Evolutionary conservation across 495 filamentous ascomycete genomes (phyloP).

Genomic region (Penicillium bovifimosum): DNA sequence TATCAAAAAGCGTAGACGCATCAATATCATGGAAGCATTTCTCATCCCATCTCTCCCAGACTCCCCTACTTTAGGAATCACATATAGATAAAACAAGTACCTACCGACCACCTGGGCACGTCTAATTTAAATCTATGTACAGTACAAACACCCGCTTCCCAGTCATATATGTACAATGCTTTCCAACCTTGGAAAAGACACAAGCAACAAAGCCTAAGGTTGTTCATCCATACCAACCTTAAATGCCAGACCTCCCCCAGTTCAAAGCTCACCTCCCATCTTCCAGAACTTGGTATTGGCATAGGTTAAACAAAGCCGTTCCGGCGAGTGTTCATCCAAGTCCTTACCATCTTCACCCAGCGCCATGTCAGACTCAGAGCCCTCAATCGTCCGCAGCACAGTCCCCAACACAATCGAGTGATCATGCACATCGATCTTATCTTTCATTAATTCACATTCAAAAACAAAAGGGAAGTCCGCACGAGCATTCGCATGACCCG

Average conservation of each 20-base stretch:
- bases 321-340: conserved; percentile 13
- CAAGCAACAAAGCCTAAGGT: conserved; percentile 9
- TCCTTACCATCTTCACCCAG: neutral
- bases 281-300: conserved; percentile 44
- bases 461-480: conserved; percentile 38
- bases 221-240: neutral
- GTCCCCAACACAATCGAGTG: conserved; percentile 41
- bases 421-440: conserved; percentile 38
- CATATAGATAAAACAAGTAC: neutral
- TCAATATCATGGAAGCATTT: conserved; percentile 8
- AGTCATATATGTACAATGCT: conserved; percentile 4
- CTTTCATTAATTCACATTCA: conserved; percentile 34
- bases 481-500: neutral
- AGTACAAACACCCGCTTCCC: neutral
- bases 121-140: conserved; percentile 8
- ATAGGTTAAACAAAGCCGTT: conserved; percentile 38
- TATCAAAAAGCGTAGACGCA: conserved; percentile 2
- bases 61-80: neutral
- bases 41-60: neutral
- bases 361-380: neutral
- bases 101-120: too few relatives aligned
- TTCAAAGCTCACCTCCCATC: conserved; percentile 34
- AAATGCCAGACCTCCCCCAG: neutral
- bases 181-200: neutral
- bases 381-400: conserved; percentile 24